Evolutionary conservation across 805 yeast genomes (phyloP).

Genomic region (Cyberlindnera mississippiensis): DNA sequence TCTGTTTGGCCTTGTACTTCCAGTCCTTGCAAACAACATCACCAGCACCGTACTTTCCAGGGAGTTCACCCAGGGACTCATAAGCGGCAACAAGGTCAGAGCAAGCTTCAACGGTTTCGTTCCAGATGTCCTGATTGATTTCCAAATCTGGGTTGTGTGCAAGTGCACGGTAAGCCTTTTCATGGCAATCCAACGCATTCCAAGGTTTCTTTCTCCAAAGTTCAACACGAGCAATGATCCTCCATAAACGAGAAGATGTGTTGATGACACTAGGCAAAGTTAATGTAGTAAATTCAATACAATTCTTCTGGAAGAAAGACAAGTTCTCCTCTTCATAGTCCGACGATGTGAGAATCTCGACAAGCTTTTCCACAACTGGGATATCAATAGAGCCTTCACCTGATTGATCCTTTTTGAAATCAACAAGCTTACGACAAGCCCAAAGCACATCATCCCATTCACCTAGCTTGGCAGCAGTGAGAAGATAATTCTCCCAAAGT

Average conservation of each 20-base stretch:
- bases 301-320: constrained; percentile 61
- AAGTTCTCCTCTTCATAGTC: constrained; percentile 37
- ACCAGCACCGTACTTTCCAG: constrained; percentile 75
- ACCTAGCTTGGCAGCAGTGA: constrained; percentile 75
- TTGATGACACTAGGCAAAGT: constrained; percentile 66
- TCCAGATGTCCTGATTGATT: constrained; percentile 61
- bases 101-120: constrained; percentile 75
- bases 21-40: constrained; percentile 89
- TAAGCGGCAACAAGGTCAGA: constrained; percentile 80
- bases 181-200: constrained; percentile 81
- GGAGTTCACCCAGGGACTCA: constrained; percentile 79
- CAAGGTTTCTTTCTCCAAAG: constrained; percentile 86
- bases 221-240: constrained; percentile 79
- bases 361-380: constrained; percentile 70
- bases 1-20: constrained; percentile 76
- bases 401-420: constrained; percentile 47
- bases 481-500: constrained; percentile 82
- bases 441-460: constrained; percentile 86
- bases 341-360: constrained; percentile 53
- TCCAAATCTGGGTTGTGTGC: constrained; percentile 62
- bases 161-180: constrained; percentile 77
- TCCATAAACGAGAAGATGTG: constrained; percentile 64
- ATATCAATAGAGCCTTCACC: constrained; percentile 70
- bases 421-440: constrained; percentile 65
- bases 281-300: constrained; percentile 68